phyloP scores from a whole-genome alignment of 495 filamentous ascomycete genomes.

The Penicillium pulvis region DNA sequence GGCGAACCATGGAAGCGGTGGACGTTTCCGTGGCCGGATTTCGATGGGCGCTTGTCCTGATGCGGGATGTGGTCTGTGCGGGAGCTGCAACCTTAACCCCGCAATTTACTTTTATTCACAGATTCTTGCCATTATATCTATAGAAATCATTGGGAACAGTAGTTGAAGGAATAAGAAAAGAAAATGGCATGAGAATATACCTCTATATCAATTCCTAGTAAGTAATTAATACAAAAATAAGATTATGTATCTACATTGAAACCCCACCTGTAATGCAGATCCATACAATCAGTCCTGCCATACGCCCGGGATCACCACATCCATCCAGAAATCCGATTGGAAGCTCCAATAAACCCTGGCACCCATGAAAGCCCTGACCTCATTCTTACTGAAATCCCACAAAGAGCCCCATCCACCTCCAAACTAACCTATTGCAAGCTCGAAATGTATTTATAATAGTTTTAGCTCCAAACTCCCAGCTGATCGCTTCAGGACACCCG shows the following conservation, averaged over 20 bases:
- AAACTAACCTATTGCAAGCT: neutral
- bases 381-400: neutral
- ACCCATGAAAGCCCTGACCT: neutral
- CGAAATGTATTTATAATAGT: neutral
- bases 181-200: no score
- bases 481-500: neutral
- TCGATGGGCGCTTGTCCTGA: constrained; percentile 5
- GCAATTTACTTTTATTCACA: constrained; percentile 16
- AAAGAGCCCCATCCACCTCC: neutral
- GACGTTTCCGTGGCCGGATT: neutral
- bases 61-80: constrained; percentile 21
- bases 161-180: no score
- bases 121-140: no score
- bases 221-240: no score
- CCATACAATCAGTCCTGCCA: neutral
- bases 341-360: no score
- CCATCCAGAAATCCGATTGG: neutral
- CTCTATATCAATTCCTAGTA: no score
- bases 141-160: no score
- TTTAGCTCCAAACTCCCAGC: neutral
- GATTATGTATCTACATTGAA: neutral
- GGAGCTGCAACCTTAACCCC: constrained; percentile 37
- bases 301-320: neutral
- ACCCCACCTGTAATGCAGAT: neutral
- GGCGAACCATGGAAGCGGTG: neutral